A percentile compares a stretch with the other conserved stretches of the same genome.
Conservation (phyloP, 106 monocot genomes). For the Agapanthus africanus region DNA sequence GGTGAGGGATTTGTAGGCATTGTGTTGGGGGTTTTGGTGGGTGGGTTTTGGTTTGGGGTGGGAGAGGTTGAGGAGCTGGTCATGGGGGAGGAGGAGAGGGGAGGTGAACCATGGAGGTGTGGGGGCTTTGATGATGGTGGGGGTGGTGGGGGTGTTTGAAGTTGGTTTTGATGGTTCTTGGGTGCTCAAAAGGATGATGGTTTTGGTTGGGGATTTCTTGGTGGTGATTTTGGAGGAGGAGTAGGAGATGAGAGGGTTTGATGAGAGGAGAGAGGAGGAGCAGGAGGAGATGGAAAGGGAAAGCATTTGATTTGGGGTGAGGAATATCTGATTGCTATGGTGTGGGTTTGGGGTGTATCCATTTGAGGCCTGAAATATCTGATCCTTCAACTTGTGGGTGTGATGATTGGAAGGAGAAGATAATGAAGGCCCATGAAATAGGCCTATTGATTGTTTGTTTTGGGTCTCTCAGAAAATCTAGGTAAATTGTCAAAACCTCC, state of each 20-base stretch:
- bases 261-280: not conserved
- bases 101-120: conserved; percentile 69
- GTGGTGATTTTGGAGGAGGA: not conserved
- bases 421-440: too few relatives aligned
- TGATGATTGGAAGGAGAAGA: too few relatives aligned
- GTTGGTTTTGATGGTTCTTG: not conserved
- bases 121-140: conserved; percentile 18
- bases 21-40: conserved; percentile 6
- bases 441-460: too few relatives aligned
- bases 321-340: too few relatives aligned
- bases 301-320: too few relatives aligned
- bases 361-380: too few relatives aligned
- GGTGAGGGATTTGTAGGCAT: conserved; percentile 28
- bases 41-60: conserved; percentile 12
- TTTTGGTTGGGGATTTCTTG: not conserved
- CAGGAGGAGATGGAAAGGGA: too few relatives aligned
- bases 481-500: too few relatives aligned
- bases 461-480: too few relatives aligned
- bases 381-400: too few relatives aligned
- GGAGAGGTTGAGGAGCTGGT: conserved; percentile 26
- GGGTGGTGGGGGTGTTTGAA: not conserved
- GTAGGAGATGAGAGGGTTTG: not conserved
- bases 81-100: conserved; percentile 39
- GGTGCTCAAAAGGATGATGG: not conserved
- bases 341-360: too few relatives aligned